Base-by-base conservation (phyloP, 148 eudicot species). In the Polygonum aviculare region DNA sequence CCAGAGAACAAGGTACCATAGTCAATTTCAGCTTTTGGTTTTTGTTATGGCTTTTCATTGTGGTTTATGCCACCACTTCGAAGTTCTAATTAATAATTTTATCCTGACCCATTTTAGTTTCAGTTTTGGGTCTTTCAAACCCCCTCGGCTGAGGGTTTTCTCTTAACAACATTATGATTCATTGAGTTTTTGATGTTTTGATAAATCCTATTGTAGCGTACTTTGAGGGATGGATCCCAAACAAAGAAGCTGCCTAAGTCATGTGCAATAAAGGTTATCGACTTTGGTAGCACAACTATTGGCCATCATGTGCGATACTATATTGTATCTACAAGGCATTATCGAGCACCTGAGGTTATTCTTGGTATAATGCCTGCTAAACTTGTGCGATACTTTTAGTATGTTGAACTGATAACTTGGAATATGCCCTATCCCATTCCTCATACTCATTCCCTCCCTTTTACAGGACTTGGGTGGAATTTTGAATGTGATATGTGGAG, bases 1-100 rank as follows among this genome's bases (percentile, higher is more conserved):
- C 98, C 94, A 6, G 94, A 94, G 73, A 86, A 77, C 81, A 94
- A 88, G 97, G 97, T 94, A 82, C 79, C 38, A 9, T 38, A 50
- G 31, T 31, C 15, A 22, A 44, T 41, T 33, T 74, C 3, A 70
- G 1, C 31, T 40, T 70, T 70, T 31, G 12, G 16, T 40, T 19
- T 38, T 70, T 44, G 12, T 6, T 70, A 16, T 40, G 49, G 47
- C 15, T 31, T 36, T 51, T 5, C 14, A 7, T 54, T 10, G 6
- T 18, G 6, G 19, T 54, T 41, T 47, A 1, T n/a, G 10, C 41
- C 6, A 16, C 73, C 3, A 16, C 36, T 69, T 44, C 1, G 47
- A 44, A 6, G 47, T 44, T 65, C 47, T 60, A 21, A 19, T 44
- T 2, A 12, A 22, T 73, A 18, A 26, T 47, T 59, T 60, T 19